Base-by-base conservation (phyloP, 495 filamentous ascomycete genomes). In the Penicillium canescens region DNA sequence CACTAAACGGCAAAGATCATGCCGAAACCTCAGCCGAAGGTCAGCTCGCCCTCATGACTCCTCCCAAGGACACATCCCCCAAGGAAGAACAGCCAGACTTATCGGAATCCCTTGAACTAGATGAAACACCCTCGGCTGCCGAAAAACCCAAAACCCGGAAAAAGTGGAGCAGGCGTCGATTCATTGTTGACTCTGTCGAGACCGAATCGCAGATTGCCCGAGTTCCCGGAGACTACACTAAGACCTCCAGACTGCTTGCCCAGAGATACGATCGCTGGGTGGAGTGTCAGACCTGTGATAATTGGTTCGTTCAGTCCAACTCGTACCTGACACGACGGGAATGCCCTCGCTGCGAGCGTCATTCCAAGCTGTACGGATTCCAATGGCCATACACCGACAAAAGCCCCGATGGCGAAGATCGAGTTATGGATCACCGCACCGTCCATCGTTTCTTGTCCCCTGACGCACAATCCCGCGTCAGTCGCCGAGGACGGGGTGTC, bases 341-440 rank as follows among this genome's bases (percentile, higher is more conserved):
- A 24, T 99, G 94, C 65, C 90, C 88, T 9, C 83, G 95, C 14
- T 99, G 94, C 70, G 95, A 98, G 74, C 81, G 95, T 0, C 94
- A 99, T 60, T 92, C 89, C 23, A 98, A 95, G 69, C 76, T 99
- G 1, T 99, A 97, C 66, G 95, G 95, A 0, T 96, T 88, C 61
- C 80, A 84, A 46, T 99, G 95, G 95, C 94, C 94, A 14, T 95
- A 98, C 71, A 98, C 95, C 2, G 88, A 96, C 34, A 85, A 85
- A 52, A 88, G 88, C 1, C 81, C 81, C 14, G 94, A 98, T 62
- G 83, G 80, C 20, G 91, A 96, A 62, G 86, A 89, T 49, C 77
- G 89, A 2, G 69, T 92, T 6, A 77, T 90, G 59, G 89, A 92
- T 55, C 88, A 91, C 55, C 73, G 89, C 21, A 81, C 74, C 0